phyloP scores from a whole-genome alignment of 2,329 filamentous ascomycete species.

The Colletotrichum neosansevieriae region DNA sequence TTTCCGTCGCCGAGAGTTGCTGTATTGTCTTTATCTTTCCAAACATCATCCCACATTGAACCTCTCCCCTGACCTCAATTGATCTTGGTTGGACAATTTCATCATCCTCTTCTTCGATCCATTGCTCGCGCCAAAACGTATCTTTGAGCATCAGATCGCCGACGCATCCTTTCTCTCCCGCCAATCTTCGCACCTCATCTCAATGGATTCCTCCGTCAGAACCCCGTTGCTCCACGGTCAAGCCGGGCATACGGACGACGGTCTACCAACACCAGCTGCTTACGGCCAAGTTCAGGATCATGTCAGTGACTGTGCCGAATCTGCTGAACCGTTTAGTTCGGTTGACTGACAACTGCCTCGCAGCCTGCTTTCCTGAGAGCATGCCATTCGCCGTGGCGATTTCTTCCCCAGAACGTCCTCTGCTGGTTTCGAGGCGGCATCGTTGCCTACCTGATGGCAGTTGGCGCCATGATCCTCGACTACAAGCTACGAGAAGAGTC shows the following conservation, averaged over 20 bases:
- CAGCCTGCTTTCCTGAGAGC: conserved; percentile 65
- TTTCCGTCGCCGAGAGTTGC: not conserved
- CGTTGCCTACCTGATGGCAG: conserved; percentile 57
- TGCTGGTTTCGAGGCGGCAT: conserved; percentile 57
- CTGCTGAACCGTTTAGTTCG: not conserved
- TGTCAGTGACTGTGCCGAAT: conserved; percentile 43
- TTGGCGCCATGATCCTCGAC: conserved; percentile 56
- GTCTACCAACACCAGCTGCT: conserved; percentile 37
- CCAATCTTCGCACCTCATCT: not conserved
- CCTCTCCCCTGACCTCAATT: not conserved
- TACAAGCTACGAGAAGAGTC: conserved; percentile 59
- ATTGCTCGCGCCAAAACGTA: not conserved
- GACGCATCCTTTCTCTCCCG: conserved; percentile 24
- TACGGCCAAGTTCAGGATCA: conserved; percentile 45
- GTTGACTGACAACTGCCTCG: conserved; percentile 32
- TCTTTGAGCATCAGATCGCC: not conserved
- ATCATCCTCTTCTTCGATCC: conserved; percentile 9
- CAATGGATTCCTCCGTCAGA: conserved; percentile 38
- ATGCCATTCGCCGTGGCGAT: conserved; percentile 64
- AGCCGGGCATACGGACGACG: conserved; percentile 10
- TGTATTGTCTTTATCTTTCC: not conserved
- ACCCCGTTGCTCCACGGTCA: conserved; percentile 41
- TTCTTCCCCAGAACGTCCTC: conserved; percentile 59
- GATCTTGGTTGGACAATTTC: not conserved
- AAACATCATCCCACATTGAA: not conserved